These are phyloP conservation scores for Castanea crenata DNA, from an alignment of 306 rosid species.

Conservation along the genomic window DNA sequence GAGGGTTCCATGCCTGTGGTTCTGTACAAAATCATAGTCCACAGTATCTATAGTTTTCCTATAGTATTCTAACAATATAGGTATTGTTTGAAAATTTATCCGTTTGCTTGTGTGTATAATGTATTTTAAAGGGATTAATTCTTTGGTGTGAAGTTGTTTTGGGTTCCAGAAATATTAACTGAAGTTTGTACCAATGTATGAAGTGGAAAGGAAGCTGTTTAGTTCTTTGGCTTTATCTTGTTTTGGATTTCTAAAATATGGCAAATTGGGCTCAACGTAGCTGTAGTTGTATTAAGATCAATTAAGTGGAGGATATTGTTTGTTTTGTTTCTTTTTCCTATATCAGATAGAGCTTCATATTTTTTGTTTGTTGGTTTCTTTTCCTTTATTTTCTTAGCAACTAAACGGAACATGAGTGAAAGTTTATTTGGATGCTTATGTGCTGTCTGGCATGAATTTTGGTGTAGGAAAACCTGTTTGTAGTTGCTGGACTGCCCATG, in stretches of 20 bases:
- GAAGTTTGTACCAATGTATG: neutral
- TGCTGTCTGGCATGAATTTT: constrained; percentile 9
- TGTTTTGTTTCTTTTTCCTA: no score
- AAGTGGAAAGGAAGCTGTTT: neutral
- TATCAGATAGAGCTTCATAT: neutral
- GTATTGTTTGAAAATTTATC: neutral
- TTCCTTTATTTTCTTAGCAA: neutral
- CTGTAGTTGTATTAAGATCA: neutral
- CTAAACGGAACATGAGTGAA: neutral
- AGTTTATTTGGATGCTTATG: constrained; percentile 15
- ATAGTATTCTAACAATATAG: neutral
- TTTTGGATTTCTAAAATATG: constrained; percentile 1
- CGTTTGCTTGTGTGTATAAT: neutral
- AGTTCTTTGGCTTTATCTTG: neutral
- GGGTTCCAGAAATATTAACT: neutral
- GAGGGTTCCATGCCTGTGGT: no score
- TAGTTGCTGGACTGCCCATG: constrained; percentile 90
- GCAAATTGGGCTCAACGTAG: neutral
- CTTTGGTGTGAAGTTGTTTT: neutral
- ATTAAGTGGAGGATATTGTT: neutral
- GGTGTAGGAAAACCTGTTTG: constrained; percentile 74
- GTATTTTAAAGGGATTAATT: neutral
- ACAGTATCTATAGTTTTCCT: no score
- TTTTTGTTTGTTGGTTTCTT: neutral
- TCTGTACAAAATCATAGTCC: no score